Evolutionary conservation across 2,329 filamentous ascomycete species (phyloP), one percentile per base, ranked within the genome.

Genomic region (Trichoderma polysporum): DNA sequence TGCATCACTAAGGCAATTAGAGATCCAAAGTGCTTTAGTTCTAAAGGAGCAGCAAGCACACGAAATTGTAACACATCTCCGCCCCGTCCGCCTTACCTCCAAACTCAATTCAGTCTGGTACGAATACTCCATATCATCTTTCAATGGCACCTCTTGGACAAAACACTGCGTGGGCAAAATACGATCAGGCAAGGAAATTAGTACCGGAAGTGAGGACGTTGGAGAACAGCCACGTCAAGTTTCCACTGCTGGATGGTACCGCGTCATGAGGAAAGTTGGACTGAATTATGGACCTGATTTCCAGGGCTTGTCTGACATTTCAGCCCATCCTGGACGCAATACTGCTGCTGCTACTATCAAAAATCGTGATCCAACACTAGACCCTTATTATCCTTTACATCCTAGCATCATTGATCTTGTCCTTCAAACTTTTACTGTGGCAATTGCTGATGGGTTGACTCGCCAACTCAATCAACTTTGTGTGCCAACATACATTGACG

Each of bases 91-190:
- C 1, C 15, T 70, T 6, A 70, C 64, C 2, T 63, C 60, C 5
- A 37, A 53, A 10, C 33, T 59, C 15, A 67, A 70, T 35, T 69
- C 69, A 4, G n/a, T 37, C 1, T 70, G 70, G 70, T 70, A 69
- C 15, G 63, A 67, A 6, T 63, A 70, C 7, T 63, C 67, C 3
- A 63, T 71, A 8, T 66, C 52, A 15, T 66, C 69, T 1, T 69
- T 58, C 39, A 67, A 69, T 13, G 68, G 68, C 1, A 35, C 50
- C 8, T 37, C 57, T 2, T 69, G 69, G 68, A 58, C 66, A 1
- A 35, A 69, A n/a, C 56, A 59, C 22, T 53, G 59, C 31, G 35
- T 31, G 31, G 59, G 59, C 17, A 50, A 53, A 17, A 13, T 62
- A 5, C 47, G 45, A n/a, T 15, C 59, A 35, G 59, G 59, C 4